Base-by-base conservation (phyloP, 345 rosid species). In the Citrus unshiu region DNA sequence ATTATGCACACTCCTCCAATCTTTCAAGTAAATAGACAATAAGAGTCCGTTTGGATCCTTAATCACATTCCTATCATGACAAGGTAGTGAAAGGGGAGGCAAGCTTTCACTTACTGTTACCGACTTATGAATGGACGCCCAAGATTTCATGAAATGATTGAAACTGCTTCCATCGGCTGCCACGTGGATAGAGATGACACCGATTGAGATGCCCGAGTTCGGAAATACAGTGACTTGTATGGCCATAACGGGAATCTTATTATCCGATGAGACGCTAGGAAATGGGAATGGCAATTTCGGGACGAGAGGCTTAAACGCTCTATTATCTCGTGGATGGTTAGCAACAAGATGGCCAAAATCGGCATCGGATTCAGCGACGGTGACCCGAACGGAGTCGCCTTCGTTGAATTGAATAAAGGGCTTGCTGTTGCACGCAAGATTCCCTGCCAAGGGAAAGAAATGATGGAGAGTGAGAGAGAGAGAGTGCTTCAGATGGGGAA, bases 401-500 rank as follows among this genome's bases (percentile, higher is more conserved):
- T 86, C 81, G 3, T 16, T 60, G 80, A 82, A 84, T 59, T 58
- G 49, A 13, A 88, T 60, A 35, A 62, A 82, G 0, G 89, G 90
- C 73, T 46, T 76, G 7, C 63, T 43, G 46, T 10, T 12, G 51
- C 62, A 80, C 4, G 58, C 46, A 10, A 86, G 62, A 3, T 72
- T 81, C 57, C 81, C 87, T 1, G 87, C 87, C 8, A 65, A 81
- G 2, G 95, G 92, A 81, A 80, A 89, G 77, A 88, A 89, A 16
- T 72, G 85, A 34, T 70, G 83, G 65, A 88, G 92, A 70, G 87
- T 75, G 27, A 76, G 43, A 64, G 86, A 85, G 30, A 91, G 91
- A 59, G 92, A 84, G 67, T 83, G 84, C 73, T 80, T 84, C 27
- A 89, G 90, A 77, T 46, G 59, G 6, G 92, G 90, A 25, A 89